A percentile compares a stretch with the other conserved stretches of the same genome.
phyloP scores from a whole-genome alignment of 345 rosid genomes.

The Carallia brachiata region DNA sequence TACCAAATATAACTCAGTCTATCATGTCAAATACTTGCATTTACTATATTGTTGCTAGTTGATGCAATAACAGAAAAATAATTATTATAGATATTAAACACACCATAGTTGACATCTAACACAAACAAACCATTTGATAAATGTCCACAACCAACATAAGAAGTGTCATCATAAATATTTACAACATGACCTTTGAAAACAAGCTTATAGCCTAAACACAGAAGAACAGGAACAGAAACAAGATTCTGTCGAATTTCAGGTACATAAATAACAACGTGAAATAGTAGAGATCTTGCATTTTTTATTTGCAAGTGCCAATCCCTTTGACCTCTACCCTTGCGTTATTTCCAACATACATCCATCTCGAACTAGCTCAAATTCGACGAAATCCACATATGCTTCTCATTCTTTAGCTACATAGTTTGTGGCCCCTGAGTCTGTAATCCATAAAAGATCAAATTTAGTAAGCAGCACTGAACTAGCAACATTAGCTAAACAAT shows the following conservation, averaged over 20 bases:
- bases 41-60: not conserved
- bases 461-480: not conserved
- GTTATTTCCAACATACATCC: not conserved
- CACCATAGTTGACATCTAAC: not conserved
- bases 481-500: not conserved
- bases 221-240: too few relatives aligned
- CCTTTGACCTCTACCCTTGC: not conserved
- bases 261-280: not conserved
- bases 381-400: not conserved
- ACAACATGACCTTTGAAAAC: too few relatives aligned
- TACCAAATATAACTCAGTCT: not conserved
- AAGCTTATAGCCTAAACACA: too few relatives aligned
- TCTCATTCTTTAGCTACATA: not conserved
- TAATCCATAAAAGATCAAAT: not conserved
- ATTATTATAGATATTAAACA: not conserved
- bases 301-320: not conserved
- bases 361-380: not conserved
- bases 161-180: not conserved
- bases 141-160: too few relatives aligned
- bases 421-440: not conserved
- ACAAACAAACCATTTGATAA: not conserved
- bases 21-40: not conserved
- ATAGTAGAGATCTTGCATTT: not conserved
- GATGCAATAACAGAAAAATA: not conserved
- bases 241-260: too few relatives aligned